These are phyloP conservation scores for Aphanomyces astaci DNA, from an alignment of 352 stramenopile genomes.

Conservation along the genomic window DNA sequence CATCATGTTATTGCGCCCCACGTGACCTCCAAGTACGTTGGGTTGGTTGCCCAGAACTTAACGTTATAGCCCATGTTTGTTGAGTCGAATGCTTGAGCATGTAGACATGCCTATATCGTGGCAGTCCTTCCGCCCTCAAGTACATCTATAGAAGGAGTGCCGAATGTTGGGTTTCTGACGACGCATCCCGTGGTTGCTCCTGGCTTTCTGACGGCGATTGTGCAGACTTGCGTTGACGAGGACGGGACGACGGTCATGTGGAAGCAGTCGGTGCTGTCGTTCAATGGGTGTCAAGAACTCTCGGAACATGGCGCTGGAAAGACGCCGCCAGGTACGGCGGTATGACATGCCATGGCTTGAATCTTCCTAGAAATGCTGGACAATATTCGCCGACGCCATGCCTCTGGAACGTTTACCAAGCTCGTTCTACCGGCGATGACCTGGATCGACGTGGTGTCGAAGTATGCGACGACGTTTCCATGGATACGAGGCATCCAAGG, in stretches of 20 bases:
- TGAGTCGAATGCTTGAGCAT: too few relatives aligned
- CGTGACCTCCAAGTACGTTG: background rate
- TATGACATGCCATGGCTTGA: too few relatives aligned
- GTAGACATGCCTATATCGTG: background rate
- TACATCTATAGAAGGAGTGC: background rate
- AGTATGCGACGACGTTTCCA: background rate
- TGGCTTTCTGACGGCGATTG: background rate
- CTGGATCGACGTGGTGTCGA: background rate
- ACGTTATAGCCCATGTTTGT: too few relatives aligned
- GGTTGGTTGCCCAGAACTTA: too few relatives aligned
- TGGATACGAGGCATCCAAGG: background rate
- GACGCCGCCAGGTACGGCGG: conserved; percentile 6
- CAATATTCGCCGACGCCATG: conserved; percentile 22
- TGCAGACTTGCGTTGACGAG: background rate
- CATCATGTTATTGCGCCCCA: background rate
- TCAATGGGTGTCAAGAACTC: conserved; percentile 9
- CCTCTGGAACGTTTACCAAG: conserved; percentile 22
- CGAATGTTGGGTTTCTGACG: conserved; percentile 9
- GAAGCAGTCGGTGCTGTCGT: conserved; percentile 6
- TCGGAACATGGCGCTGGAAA: conserved; percentile 11
- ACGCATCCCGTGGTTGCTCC: background rate
- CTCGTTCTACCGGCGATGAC: background rate
- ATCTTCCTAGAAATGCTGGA: conserved; percentile 11
- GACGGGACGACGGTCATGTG: background rate
- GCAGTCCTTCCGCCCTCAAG: background rate